These are phyloP conservation scores for Filosporella fistucella DNA, from an alignment of 495 filamentous ascomycete genomes.

Conservation along the genomic window DNA sequence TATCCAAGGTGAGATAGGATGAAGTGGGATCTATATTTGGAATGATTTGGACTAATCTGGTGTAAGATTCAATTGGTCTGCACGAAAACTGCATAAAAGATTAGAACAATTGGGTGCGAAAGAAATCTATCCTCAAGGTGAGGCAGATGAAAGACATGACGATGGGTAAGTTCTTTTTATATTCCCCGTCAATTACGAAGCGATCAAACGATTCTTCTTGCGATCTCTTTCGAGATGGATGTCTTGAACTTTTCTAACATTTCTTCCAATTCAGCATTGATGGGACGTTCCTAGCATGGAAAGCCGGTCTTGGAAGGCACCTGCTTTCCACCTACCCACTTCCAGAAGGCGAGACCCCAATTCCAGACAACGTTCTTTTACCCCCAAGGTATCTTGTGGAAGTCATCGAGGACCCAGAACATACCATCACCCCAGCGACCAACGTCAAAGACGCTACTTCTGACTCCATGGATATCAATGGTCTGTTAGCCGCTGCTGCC, in stretches of 20 bases:
- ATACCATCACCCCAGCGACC: not conserved
- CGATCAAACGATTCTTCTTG: too few species aligned
- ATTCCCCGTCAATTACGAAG: not conserved
- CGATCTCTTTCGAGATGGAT: too few species aligned
- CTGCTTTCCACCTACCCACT: constrained; percentile 68
- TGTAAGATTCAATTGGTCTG: constrained; percentile 85
- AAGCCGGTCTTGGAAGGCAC: constrained; percentile 54
- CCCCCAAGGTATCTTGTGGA: constrained; percentile 76
- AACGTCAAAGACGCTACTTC: too few species aligned
- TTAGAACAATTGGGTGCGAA: constrained; percentile 80
- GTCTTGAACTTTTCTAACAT: not conserved
- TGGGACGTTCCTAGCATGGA: constrained; percentile 78
- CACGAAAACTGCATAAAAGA: constrained; percentile 80
- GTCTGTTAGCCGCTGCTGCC: too few species aligned
- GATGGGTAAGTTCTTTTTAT: constrained; percentile 63
- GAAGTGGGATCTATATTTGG: not conserved
- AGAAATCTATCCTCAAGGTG: constrained; percentile 71
- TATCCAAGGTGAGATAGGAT: constrained; percentile 68
- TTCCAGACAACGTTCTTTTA: constrained; percentile 71
- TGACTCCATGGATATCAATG: not conserved
- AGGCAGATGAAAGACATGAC: constrained; percentile 88
- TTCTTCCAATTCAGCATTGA: constrained; percentile 67
- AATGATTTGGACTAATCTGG: constrained; percentile 1
- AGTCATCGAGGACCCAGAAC: constrained; percentile 6
- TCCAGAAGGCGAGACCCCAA: constrained; percentile 56